Evolutionary conservation across 1,284 basidiomycete species (phyloP).

Genomic region (Moesziomyces parantarcticus): DNA sequence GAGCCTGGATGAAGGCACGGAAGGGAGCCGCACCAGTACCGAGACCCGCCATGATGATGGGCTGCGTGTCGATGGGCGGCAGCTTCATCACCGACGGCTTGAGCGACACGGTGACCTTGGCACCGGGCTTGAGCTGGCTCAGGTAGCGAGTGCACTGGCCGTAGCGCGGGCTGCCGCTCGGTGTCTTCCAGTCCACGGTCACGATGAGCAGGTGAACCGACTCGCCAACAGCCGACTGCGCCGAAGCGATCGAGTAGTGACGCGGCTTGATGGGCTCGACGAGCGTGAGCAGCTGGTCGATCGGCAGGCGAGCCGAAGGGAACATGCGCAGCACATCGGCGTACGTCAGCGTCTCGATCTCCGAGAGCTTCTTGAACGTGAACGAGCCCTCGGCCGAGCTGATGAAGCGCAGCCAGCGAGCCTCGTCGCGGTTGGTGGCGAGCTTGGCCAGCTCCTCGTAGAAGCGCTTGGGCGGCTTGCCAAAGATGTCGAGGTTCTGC

Average conservation of each 20-base stretch:
- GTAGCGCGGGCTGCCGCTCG: constrained; percentile 81
- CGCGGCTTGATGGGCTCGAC: constrained; percentile 83
- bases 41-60: constrained; percentile 97
- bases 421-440: constrained; percentile 80
- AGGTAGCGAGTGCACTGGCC: constrained; percentile 98
- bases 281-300: constrained; percentile 86
- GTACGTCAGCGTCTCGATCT: constrained; percentile 94
- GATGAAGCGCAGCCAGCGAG: constrained; percentile 88
- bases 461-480: constrained; percentile 94
- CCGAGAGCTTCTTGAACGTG: constrained; percentile 93
- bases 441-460: constrained; percentile 86
- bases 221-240: constrained; percentile 92
- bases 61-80: constrained; percentile 84
- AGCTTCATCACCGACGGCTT: constrained; percentile 99
- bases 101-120: constrained; percentile 95
- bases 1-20: constrained; percentile 96
- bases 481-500: constrained; percentile 96
- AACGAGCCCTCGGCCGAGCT: constrained; percentile 88
- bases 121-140: constrained; percentile 81
- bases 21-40: constrained; percentile 98
- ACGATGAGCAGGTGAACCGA: constrained; percentile 94
- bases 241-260: constrained; percentile 97
- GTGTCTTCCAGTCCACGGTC: constrained; percentile 91
- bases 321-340: constrained; percentile 87
- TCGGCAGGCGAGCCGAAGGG: constrained; percentile 78